A percentile compares a stretch with the other conserved stretches of the same genome.
phyloP scores from a whole-genome alignment of 2,329 filamentous ascomycete genomes.

The Fonsecaea monophora region DNA sequence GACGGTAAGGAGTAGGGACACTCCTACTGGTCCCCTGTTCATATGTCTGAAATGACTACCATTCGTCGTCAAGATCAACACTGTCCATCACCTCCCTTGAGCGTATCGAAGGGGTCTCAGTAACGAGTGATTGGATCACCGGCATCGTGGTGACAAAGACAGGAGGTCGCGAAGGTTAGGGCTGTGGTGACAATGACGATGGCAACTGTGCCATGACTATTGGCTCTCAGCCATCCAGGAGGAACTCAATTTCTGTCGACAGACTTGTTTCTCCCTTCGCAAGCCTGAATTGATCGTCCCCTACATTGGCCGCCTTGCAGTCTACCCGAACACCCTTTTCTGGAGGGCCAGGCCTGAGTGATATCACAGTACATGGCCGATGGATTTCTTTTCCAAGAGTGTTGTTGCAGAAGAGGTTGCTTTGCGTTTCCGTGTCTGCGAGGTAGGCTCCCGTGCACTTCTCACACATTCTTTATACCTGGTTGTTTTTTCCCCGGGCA shows the following conservation, averaged over 20 bases:
- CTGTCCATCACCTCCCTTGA: not conserved
- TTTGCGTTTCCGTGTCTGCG: not conserved
- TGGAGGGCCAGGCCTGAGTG: not conserved
- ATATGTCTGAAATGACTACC: not conserved
- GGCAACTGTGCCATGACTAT: not conserved
- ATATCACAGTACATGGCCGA: not conserved
- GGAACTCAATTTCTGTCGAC: not conserved
- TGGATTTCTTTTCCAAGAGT: not conserved
- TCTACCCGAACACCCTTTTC: not conserved
- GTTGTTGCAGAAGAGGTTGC: not conserved
- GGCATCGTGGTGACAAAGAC: not conserved
- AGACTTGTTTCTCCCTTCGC: not conserved
- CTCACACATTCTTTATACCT: not conserved
- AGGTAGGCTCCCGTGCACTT: not conserved
- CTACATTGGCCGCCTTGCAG: not conserved
- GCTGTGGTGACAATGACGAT: not conserved
- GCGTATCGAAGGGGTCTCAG: not conserved
- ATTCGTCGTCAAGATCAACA: not conserved
- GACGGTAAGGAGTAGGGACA: not conserved
- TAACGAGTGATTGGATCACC: not conserved
- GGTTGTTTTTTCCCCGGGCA: not conserved
- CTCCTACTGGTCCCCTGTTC: not conserved
- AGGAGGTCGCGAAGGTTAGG: not conserved
- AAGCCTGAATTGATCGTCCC: not conserved
- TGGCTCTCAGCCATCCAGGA: not conserved